phyloP scores from a whole-genome alignment of 768 basidiomycete species.

The Clitopilus hobsonii region DNA sequence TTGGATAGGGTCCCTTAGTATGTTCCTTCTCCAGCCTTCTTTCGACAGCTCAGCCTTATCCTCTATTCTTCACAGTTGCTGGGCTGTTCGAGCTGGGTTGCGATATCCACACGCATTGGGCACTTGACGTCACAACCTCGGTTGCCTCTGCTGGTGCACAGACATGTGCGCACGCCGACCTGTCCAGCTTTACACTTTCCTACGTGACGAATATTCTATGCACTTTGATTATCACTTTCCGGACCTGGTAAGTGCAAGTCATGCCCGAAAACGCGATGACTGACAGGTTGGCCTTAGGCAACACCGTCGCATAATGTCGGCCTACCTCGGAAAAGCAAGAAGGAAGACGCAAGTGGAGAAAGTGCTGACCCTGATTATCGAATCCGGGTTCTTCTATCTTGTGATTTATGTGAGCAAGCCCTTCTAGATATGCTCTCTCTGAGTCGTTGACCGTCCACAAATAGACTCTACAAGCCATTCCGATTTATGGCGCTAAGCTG shows the following conservation, averaged over 20 bases:
- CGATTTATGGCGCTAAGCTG: constrained; percentile 21
- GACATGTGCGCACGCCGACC: constrained; percentile 20
- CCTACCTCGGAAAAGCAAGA: constrained; percentile 18
- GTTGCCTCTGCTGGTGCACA: constrained; percentile 19
- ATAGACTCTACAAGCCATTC: constrained; percentile 24
- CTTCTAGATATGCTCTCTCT: too few relatives aligned
- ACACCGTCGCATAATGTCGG: constrained; percentile 18
- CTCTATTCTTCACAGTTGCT: constrained; percentile 11
- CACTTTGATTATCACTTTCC: constrained; percentile 20
- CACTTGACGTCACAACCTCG: constrained; percentile 16
- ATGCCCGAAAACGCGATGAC: background rate
- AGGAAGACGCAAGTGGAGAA: constrained; percentile 22
- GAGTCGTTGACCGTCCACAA: background rate
- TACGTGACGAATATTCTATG: constrained; percentile 25
- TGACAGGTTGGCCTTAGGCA: constrained; percentile 9
- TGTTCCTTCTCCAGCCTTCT: background rate
- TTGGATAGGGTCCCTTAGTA: constrained; percentile 23
- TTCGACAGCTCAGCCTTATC: background rate
- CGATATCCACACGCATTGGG: constrained; percentile 19
- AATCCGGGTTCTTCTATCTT: constrained; percentile 23
- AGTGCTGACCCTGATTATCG: constrained; percentile 20
- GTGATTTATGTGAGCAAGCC: constrained; percentile 18
- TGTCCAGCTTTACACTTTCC: constrained; percentile 23
- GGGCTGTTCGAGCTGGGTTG: constrained; percentile 25
- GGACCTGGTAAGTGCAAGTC: constrained; percentile 15